Conservation (phyloP, 2,329 filamentous ascomycete genomes). For the Microdochium nivale region DNA sequence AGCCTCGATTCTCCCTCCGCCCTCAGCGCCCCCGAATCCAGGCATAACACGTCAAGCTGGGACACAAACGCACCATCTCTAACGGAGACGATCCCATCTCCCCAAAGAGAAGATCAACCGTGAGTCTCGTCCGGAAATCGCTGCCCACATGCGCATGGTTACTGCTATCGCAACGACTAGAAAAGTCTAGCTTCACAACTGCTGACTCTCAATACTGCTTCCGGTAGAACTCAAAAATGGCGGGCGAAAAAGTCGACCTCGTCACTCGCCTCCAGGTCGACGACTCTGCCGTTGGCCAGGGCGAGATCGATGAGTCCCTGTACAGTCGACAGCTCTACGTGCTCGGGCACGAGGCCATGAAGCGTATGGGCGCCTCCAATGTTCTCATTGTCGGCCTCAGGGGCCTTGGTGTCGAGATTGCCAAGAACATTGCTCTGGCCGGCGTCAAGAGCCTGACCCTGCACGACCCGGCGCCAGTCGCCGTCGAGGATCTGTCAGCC, state of each 20-base stretch:
- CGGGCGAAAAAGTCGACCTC: conserved; percentile 46
- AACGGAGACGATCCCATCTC: conserved; percentile 47
- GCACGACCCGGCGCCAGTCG: conserved; percentile 77
- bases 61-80: conserved; percentile 50
- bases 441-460: conserved; percentile 96
- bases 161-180: background rate
- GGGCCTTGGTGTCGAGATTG: conserved; percentile 93
- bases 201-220: conserved; percentile 7
- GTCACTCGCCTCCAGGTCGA: conserved; percentile 60
- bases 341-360: conserved; percentile 79
- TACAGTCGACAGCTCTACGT: conserved; percentile 70
- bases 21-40: background rate
- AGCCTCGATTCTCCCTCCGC: background rate
- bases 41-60: conserved; percentile 42
- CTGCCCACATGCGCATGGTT: background rate
- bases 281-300: conserved; percentile 43
- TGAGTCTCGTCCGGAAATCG: conserved; percentile 25
- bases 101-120: conserved; percentile 53
- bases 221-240: conserved; percentile 39
- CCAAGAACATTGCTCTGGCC: conserved; percentile 96
- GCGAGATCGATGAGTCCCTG: conserved; percentile 63
- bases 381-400: conserved; percentile 87
- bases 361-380: conserved; percentile 95
- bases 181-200: background rate
- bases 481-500: conserved; percentile 83